phyloP scores from a whole-genome alignment of 345 rosid genomes.

The Streptanthus diversifolius region DNA sequence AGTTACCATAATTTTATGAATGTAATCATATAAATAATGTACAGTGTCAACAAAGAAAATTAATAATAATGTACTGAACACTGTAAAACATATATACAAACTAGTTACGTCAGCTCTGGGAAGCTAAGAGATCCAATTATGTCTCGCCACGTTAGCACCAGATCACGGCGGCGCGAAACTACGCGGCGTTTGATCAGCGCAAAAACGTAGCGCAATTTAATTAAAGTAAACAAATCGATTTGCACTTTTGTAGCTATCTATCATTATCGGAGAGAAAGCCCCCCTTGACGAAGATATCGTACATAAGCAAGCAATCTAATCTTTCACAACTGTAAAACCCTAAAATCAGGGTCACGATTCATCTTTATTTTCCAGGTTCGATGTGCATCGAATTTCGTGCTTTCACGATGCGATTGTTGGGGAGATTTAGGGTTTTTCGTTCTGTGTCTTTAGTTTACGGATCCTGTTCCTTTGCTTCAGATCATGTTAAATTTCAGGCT shows the following conservation, averaged over 20 bases:
- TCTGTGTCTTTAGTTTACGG: background rate
- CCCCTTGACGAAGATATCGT: slow-evolving; percentile 19
- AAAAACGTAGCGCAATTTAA: slow-evolving; percentile 30
- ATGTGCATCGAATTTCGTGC: background rate
- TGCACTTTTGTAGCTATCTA: background rate
- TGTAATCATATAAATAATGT: too few relatives aligned
- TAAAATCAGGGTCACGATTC: slow-evolving; percentile 5
- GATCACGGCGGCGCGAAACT: slow-evolving; percentile 30
- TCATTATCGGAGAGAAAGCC: slow-evolving; percentile 18
- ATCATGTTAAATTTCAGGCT: background rate
- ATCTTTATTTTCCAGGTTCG: slow-evolving; percentile 10
- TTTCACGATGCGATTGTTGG: background rate
- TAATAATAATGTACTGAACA: too few relatives aligned
- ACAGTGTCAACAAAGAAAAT: too few relatives aligned
- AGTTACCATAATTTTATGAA: too few relatives aligned
- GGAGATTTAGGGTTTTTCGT: slow-evolving; percentile 16
- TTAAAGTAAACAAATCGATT: background rate
- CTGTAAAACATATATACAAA: too few relatives aligned
- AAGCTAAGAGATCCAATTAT: background rate
- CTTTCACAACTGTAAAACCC: slow-evolving; percentile 2
- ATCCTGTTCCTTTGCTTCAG: slow-evolving; percentile 9
- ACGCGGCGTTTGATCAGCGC: slow-evolving; percentile 29
- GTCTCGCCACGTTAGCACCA: background rate
- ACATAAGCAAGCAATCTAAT: slow-evolving; percentile 8
- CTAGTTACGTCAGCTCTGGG: background rate